Evolutionary conservation across 208 protist genomes (phyloP), one percentile per base, ranked within the genome.

Genomic region (Trypanosomatidae sp.): DNA sequence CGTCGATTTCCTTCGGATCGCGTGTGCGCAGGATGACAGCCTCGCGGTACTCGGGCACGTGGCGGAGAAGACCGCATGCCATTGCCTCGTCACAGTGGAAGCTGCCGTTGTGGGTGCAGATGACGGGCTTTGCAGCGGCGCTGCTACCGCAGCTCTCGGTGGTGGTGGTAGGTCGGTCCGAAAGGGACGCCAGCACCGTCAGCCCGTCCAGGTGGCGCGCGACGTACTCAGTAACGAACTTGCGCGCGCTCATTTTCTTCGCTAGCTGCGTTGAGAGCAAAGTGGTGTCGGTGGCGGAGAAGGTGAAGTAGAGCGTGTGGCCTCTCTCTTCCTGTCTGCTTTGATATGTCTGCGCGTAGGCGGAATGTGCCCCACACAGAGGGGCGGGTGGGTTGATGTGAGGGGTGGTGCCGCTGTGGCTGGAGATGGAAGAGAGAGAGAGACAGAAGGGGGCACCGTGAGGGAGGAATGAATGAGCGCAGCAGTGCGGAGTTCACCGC

Each of bases 1-100:
- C 28, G 17, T 87, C 87, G 50, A 99, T 83, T 73, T 89, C 49
- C 41, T 67, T 78, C 5, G 76, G 72, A 76, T 98, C 93, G 59
- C 98, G 83, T 30, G 95, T 94, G 80, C 98, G 90, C 17, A 98
- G 58, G 74, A 98, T 74, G 75, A 69, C 60, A 25, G 89, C 82
- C 49, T 75, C 17, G 46, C 52, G 55, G 74, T 87, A 99, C 68
- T 88, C 56, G 12, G 76, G 49, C 15, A 87, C 86, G 70, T 92
- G 85, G 17, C 89, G 86, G 19, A 99, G 90, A 52, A 99, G 67
- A 6, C 85, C 94, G 74, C 90, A 97, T 17, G 95, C 95, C n/a
- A 99, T 73, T 9, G 97, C 94, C 87, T 99, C 98, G 84, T 99
- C 98, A 72, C 91, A 96, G 83, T 99, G 98, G 76, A 99, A 99